Evolutionary conservation across 495 filamentous ascomycete genomes (phyloP).

Genomic region (Ramalina peruviana): DNA sequence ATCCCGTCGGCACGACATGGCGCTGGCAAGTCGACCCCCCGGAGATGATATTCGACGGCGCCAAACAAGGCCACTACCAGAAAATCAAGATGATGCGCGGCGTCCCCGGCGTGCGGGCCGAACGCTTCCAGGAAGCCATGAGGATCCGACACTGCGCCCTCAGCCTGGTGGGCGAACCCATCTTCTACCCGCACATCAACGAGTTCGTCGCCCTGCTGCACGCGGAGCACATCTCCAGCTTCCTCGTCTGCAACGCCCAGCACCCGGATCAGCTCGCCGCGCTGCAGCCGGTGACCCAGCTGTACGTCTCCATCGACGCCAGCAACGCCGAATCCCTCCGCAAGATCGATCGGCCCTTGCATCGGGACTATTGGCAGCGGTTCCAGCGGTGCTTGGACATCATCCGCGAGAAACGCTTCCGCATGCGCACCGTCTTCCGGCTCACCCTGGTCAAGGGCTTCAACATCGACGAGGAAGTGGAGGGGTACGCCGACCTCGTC

Average conservation of each 20-base stretch:
- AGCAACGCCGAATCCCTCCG: slow-evolving; percentile 77
- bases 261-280: slow-evolving; percentile 82
- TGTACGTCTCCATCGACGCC: slow-evolving; percentile 93
- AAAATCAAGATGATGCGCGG: slow-evolving; percentile 97
- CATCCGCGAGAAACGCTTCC: slow-evolving; percentile 61
- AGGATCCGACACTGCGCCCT: slow-evolving; percentile 84
- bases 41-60: slow-evolving; percentile 73
- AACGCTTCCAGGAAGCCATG: slow-evolving; percentile 87
- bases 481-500: slow-evolving; percentile 82
- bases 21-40: slow-evolving; percentile 89
- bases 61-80: slow-evolving; percentile 82
- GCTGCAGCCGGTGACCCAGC: slow-evolving; percentile 71
- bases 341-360: slow-evolving; percentile 78
- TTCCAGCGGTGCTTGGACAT: slow-evolving; percentile 86
- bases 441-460: slow-evolving; percentile 92
- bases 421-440: slow-evolving; percentile 86
- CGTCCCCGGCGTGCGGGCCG: slow-evolving; percentile 80
- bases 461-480: slow-evolving; percentile 85
- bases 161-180: slow-evolving; percentile 83
- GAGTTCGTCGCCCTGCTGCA: slow-evolving; percentile 73
- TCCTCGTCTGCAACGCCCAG: slow-evolving; percentile 96
- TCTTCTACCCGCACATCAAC: slow-evolving; percentile 97
- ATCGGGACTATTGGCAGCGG: slow-evolving; percentile 95
- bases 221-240: slow-evolving; percentile 73
- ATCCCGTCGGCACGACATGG: slow-evolving; percentile 92